Evolutionary conservation across 768 basidiomycete species (phyloP).

Genomic region (Mycena albidolilacea): DNA sequence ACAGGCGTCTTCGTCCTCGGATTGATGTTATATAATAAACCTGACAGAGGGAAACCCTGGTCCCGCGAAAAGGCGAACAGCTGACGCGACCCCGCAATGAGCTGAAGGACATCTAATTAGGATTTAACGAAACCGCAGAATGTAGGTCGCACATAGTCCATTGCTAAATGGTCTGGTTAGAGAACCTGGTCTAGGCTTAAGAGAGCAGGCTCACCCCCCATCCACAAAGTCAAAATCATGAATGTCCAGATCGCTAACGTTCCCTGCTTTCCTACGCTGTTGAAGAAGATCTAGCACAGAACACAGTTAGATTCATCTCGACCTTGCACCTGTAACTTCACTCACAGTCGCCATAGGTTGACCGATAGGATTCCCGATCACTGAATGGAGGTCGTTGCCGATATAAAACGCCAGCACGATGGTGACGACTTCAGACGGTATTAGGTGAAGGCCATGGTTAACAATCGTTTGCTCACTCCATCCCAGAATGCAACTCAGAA

Average conservation of each 20-base stretch:
- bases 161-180: slow-evolving; percentile 24
- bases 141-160: slow-evolving; percentile 46
- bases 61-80: slow-evolving; percentile 82
- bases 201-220: slow-evolving; percentile 39
- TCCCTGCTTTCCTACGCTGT: slow-evolving; percentile 57
- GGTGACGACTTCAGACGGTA: slow-evolving; percentile 60
- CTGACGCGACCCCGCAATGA: slow-evolving; percentile 66
- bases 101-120: slow-evolving; percentile 48
- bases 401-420: slow-evolving; percentile 76
- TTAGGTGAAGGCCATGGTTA: neutral
- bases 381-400: slow-evolving; percentile 62
- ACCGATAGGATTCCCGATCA: slow-evolving; percentile 58
- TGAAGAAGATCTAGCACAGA: slow-evolving; percentile 58
- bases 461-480: slow-evolving; percentile 60
- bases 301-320: slow-evolving; percentile 38
- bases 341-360: slow-evolving; percentile 72
- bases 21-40: slow-evolving; percentile 38
- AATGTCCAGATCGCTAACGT: slow-evolving; percentile 58
- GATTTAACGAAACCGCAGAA: slow-evolving; percentile 1
- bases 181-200: slow-evolving; percentile 6
- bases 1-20: no score
- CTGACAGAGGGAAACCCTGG: slow-evolving; percentile 74
- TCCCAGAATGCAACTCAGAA: slow-evolving; percentile 69
- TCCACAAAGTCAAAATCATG: slow-evolving; percentile 44
- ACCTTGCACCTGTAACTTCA: slow-evolving; percentile 2